Evolutionary conservation across 257 asterid species (phyloP).

Genomic region (Solanum gandarillasii): DNA sequence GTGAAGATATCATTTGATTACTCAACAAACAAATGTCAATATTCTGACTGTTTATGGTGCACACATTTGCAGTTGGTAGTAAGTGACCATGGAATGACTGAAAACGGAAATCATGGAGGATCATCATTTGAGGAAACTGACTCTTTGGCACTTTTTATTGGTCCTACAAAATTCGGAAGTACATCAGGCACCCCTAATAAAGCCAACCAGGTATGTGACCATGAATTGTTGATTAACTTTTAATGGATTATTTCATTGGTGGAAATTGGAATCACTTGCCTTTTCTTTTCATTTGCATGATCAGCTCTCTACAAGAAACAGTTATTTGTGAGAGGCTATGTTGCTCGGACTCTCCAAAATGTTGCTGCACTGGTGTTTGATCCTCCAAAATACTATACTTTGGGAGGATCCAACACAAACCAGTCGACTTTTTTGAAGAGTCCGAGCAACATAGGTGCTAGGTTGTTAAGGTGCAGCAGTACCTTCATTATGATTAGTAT

Average conservation of each 20-base stretch:
- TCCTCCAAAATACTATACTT: background rate
- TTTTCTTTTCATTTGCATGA: background rate
- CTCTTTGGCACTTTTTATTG: constrained; percentile 75
- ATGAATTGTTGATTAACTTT: background rate
- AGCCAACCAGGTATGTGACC: constrained; percentile 52
- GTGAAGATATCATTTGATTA: background rate
- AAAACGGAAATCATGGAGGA: constrained; percentile 87
- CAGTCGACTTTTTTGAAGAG: background rate
- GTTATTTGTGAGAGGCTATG: background rate
- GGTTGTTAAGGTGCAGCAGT: background rate
- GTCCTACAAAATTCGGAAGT: constrained; percentile 21
- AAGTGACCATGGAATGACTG: constrained; percentile 98
- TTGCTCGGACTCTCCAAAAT: background rate
- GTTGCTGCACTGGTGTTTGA: background rate
- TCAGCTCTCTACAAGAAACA: background rate
- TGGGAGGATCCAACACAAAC: background rate
- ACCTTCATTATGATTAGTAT: background rate
- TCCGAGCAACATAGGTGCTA: background rate
- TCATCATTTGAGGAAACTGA: constrained; percentile 85
- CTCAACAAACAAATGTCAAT: background rate
- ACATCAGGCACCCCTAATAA: constrained; percentile 17
- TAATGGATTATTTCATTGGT: background rate
- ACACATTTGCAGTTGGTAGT: constrained; percentile 51
- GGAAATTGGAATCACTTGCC: background rate
- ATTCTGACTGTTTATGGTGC: background rate